Percentiles rank a stretch among this genome's conserved stretches.
Evolutionary conservation across 1,284 basidiomycete genomes (phyloP).

Genomic region (Boletus holoroseus): DNA sequence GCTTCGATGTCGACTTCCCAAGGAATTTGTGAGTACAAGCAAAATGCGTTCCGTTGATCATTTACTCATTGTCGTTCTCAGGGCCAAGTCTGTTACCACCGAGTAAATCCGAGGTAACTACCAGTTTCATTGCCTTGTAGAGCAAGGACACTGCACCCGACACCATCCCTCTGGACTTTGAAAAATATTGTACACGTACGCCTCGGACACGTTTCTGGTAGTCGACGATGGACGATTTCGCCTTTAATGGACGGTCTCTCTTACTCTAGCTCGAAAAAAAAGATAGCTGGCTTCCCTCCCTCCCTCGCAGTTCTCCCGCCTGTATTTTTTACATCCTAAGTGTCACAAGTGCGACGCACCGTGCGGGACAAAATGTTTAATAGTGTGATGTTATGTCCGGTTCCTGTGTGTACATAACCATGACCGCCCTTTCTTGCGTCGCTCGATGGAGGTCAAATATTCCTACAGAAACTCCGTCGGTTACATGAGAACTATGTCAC

Average conservation of each 20-base stretch:
- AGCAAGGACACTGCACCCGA: neutral
- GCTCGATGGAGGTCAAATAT: too few relatives aligned
- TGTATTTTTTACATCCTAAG: neutral
- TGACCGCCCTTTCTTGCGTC: too few relatives aligned
- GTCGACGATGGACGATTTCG: constrained; percentile 29
- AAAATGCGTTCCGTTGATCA: constrained; percentile 4
- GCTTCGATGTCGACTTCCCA: constrained; percentile 98
- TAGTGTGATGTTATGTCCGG: neutral
- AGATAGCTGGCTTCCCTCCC: neutral
- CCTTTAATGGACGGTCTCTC: constrained; percentile 18
- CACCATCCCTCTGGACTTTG: constrained; percentile 8
- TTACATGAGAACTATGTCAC: too few relatives aligned
- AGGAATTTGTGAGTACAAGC: constrained; percentile 73
- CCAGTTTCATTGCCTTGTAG: neutral
- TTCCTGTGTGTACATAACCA: too few relatives aligned
- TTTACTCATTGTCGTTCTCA: constrained; percentile 30
- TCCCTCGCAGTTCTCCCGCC: neutral
- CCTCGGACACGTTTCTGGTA: constrained; percentile 25
- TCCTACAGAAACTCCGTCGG: too few relatives aligned
- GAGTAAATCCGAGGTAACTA: constrained; percentile 48
- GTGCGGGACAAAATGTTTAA: too few relatives aligned
- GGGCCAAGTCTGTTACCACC: constrained; percentile 80
- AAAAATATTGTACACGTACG: constrained; percentile 10
- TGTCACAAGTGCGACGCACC: neutral
- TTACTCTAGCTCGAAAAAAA: neutral